Conservation (phyloP, 164 flowering plant genomes). For the Euptelea pleiosperma region DNA sequence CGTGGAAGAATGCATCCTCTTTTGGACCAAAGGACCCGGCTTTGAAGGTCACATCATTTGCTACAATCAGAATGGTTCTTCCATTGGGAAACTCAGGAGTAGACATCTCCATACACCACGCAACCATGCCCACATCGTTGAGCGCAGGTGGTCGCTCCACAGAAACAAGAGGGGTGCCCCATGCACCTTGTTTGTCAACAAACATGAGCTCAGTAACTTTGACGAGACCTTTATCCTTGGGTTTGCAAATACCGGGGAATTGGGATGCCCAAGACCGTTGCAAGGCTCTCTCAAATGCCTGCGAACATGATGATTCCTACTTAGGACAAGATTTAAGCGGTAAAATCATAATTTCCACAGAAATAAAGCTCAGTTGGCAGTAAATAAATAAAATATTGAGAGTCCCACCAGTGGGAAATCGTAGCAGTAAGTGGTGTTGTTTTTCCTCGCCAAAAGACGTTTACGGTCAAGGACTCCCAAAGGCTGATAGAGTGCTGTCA, state of each 20-base stretch:
- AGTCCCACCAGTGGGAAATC: slow-evolving; percentile 86
- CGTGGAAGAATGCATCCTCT: slow-evolving; percentile 96
- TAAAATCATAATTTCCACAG: background rate
- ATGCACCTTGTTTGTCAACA: slow-evolving; percentile 59
- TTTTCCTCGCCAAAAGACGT: slow-evolving; percentile 85
- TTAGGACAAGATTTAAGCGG: background rate
- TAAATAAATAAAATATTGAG: slow-evolving; percentile 3
- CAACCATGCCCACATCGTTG: slow-evolving; percentile 98
- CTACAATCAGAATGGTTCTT: slow-evolving; percentile 62
- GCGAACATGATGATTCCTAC: slow-evolving; percentile 23
- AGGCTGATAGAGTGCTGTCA: slow-evolving; percentile 70
- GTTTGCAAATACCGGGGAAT: slow-evolving; percentile 30
- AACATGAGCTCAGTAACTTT: slow-evolving; percentile 76
- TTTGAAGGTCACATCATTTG: slow-evolving; percentile 95
- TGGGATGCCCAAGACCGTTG: slow-evolving; percentile 61
- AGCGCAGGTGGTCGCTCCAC: slow-evolving; percentile 66
- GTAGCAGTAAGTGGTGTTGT: slow-evolving; percentile 95
- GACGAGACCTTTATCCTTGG: slow-evolving; percentile 45
- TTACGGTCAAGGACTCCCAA: slow-evolving; percentile 71
- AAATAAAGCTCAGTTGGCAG: background rate
- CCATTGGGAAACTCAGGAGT: slow-evolving; percentile 97
- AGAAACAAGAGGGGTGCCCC: slow-evolving; percentile 79
- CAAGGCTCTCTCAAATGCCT: slow-evolving; percentile 93
- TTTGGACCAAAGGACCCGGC: slow-evolving; percentile 99
- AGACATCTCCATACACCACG: slow-evolving; percentile 88